Evolutionary conservation across 441 rosid species (phyloP).

Genomic region (Cnidoscolus chayamansa): DNA sequence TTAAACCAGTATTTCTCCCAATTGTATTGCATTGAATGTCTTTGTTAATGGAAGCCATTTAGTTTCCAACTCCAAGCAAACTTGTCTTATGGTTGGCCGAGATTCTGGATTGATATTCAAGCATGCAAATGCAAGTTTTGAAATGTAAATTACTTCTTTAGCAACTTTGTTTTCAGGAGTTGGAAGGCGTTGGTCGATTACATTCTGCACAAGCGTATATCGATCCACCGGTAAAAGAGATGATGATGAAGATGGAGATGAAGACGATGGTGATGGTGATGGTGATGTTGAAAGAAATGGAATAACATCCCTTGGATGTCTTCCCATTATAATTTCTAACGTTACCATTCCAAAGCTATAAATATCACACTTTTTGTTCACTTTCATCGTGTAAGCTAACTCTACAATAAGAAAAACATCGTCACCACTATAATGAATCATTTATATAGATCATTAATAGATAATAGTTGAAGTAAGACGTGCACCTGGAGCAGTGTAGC

Average conservation of each 20-base stretch:
- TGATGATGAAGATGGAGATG: background rate
- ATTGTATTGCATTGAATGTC: background rate
- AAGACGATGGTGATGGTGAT: background rate
- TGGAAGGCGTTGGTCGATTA: background rate
- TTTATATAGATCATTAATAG: too few relatives aligned
- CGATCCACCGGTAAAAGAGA: background rate
- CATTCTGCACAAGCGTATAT: background rate
- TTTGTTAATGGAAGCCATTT: constrained; percentile 4
- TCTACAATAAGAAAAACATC: too few relatives aligned
- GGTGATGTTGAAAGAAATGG: background rate
- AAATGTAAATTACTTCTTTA: background rate
- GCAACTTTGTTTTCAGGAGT: background rate
- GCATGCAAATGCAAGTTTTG: background rate
- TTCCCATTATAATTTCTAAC: background rate
- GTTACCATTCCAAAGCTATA: background rate
- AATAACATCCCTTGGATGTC: background rate
- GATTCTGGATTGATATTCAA: background rate
- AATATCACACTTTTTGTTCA: too few relatives aligned
- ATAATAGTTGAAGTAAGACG: background rate
- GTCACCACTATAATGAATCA: too few relatives aligned
- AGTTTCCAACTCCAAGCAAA: background rate
- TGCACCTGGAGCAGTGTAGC: background rate
- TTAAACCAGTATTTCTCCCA: background rate
- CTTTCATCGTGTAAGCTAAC: too few relatives aligned
- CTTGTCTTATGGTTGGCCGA: background rate